Evolutionary conservation across 1,139 yeast species (phyloP).

Genomic region (Kodamaea plutei): DNA sequence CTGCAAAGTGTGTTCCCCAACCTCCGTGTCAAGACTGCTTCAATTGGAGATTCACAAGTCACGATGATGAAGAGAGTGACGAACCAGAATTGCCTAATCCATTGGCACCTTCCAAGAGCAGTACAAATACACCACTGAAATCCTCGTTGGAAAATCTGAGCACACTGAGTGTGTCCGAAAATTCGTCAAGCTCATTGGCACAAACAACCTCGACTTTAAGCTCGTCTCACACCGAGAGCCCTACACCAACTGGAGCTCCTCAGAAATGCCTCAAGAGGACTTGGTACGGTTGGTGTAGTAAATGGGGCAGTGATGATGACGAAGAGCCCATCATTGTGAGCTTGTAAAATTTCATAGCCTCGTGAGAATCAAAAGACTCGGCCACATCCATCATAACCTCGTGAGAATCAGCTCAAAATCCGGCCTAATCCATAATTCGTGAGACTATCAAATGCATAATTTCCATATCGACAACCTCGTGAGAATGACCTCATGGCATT

Average conservation of each 20-base stretch:
- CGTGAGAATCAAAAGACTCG: too few relatives aligned
- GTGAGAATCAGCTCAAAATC: too few relatives aligned
- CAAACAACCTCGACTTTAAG: too few relatives aligned
- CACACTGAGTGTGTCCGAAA: too few relatives aligned
- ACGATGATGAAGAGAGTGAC: slow-evolving; percentile 39
- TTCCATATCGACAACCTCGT: too few relatives aligned
- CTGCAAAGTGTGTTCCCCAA: slow-evolving; percentile 70
- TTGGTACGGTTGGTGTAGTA: slow-evolving; percentile 46
- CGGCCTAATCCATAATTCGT: too few relatives aligned
- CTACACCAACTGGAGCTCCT: slow-evolving; percentile 18
- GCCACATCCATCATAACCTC: too few relatives aligned
- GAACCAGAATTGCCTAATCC: slow-evolving; percentile 41
- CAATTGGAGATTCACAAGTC: slow-evolving; percentile 79
- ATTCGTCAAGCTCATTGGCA: too few relatives aligned
- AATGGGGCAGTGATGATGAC: slow-evolving; percentile 32
- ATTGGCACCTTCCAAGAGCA: slow-evolving; percentile 13
- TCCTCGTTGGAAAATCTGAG: not conserved
- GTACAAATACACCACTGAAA: slow-evolving; percentile 1
- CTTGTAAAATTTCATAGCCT: too few relatives aligned
- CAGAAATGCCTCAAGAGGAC: slow-evolving; percentile 39
- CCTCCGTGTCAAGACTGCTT: slow-evolving; percentile 87
- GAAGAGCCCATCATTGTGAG: not conserved
- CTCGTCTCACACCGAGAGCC: too few relatives aligned
- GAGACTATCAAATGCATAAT: too few relatives aligned
- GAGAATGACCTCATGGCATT: too few relatives aligned